phyloP scores from a whole-genome alignment of 306 rosid genomes.

The Vigna angularis region DNA sequence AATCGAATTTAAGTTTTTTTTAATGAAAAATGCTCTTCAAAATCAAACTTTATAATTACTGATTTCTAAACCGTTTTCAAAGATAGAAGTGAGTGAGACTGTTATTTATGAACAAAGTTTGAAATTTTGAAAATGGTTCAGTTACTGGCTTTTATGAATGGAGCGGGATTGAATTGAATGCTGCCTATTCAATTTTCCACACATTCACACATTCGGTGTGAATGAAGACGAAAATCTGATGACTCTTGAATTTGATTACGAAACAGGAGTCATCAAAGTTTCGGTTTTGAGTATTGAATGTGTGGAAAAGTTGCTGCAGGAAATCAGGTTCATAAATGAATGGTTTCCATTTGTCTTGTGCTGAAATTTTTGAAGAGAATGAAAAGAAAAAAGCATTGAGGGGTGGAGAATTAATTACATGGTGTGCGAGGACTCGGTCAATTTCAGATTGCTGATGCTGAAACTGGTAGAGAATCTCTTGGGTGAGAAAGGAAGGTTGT shows the following conservation, averaged over 20 bases:
- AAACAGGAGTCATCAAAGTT: background rate
- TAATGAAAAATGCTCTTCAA: no score
- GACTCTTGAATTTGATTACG: background rate
- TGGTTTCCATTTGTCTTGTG: background rate
- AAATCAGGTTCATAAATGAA: background rate
- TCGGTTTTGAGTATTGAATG: background rate
- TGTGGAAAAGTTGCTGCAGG: background rate
- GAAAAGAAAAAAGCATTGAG: background rate
- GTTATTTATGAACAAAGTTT: background rate
- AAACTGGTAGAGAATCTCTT: slow-evolving; percentile 43
- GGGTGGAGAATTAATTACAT: slow-evolving; percentile 44
- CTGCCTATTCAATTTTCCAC: background rate
- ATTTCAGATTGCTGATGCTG: slow-evolving; percentile 46
- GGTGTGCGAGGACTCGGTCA: slow-evolving; percentile 48
- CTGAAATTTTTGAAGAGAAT: no score
- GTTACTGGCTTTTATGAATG: background rate
- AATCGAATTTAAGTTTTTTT: no score
- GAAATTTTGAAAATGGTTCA: slow-evolving; percentile 38
- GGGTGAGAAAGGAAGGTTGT: slow-evolving; percentile 26
- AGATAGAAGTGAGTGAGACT: no score
- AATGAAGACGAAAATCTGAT: background rate
- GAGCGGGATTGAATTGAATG: background rate
- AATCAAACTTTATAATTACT: no score
- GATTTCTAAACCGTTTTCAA: no score
- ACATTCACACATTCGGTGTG: background rate